Base-by-base conservation (phyloP, 306 rosid species). In the Cicer bijugum region DNA sequence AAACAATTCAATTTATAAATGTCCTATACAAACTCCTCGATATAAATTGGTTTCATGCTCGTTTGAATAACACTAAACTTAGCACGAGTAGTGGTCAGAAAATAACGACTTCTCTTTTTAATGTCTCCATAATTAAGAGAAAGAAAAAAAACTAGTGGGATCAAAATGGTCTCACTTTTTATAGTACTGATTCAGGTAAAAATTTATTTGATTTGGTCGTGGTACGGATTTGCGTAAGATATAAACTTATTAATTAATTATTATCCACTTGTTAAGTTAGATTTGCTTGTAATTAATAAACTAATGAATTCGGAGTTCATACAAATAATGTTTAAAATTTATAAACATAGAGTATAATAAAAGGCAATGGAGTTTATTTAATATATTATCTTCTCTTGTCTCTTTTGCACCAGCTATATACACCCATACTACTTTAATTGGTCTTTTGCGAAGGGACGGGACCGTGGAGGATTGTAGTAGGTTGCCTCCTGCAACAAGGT, bases 401-500 rank as follows among this genome's bases (percentile, higher is more conserved):
- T 40, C 79, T 83, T 48, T 50, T 35, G 56, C 63, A 75, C 75
- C 74, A 72, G 45, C 77, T 44, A 68, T 59, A 68, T 59, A 74
- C 19, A 45, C 65, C 64, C 76, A 47, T 67, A 76, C 71, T 46
- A n/a, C 11, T 69, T 63, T 53, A 69, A 9, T 15, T 70, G 67
- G 12, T 53, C 15, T 38, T 33, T 62, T 51, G 48, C 35, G 45
- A 76, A 45, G 61, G 61, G 72, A 79, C 62, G 46, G 39, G 52
- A 47, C 33, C 33, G 33, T 23, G 33, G 33, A 23, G 33, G 33
- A 59, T 67, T 14, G 85, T 78, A 56, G 86, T 80, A 75, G 88
- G 86, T 88, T 90, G 93, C 84, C 91, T 88, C 96, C 92, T 79
- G 17, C 51, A 81, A 85, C 85, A 84, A 85, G 88, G 91, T 86